phyloP scores from a whole-genome alignment of 179 eudicot species.

The Silene coronaria region DNA sequence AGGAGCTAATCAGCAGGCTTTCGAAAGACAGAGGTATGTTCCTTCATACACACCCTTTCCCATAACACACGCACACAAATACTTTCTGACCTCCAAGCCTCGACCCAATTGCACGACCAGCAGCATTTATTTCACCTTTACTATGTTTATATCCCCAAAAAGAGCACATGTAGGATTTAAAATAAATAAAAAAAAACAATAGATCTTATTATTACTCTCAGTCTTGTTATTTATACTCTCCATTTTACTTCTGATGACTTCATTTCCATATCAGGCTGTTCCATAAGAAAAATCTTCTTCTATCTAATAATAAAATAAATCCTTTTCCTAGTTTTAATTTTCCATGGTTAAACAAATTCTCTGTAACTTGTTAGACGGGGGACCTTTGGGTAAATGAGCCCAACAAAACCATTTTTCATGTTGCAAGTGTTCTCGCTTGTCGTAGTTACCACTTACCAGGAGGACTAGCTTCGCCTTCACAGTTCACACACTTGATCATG shows the following conservation, averaged over 20 bases:
- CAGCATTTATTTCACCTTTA: neutral
- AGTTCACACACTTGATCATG: neutral
- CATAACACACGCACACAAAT: neutral
- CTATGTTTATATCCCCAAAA: neutral
- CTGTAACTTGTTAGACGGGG: neutral
- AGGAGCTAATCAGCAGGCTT: slow-evolving; percentile 81
- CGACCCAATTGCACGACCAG: neutral
- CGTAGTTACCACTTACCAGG: neutral
- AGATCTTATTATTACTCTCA: neutral
- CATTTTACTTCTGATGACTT: no score
- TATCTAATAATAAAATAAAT: neutral
- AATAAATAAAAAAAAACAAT: neutral
- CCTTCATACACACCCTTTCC: slow-evolving; percentile 10
- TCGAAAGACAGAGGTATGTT: slow-evolving; percentile 83
- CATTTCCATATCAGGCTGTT: neutral
- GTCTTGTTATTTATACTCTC: neutral
- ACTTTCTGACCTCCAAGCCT: neutral
- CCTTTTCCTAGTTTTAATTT: neutral
- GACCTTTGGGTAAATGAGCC: neutral
- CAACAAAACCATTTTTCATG: neutral
- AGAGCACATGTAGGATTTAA: no score
- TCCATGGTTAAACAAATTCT: neutral
- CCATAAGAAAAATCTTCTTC: neutral
- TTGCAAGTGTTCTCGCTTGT: neutral
- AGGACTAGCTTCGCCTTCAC: neutral